Conservation (phyloP, 2,329 filamentous ascomycete species). For the Fusarium paranaense region DNA sequence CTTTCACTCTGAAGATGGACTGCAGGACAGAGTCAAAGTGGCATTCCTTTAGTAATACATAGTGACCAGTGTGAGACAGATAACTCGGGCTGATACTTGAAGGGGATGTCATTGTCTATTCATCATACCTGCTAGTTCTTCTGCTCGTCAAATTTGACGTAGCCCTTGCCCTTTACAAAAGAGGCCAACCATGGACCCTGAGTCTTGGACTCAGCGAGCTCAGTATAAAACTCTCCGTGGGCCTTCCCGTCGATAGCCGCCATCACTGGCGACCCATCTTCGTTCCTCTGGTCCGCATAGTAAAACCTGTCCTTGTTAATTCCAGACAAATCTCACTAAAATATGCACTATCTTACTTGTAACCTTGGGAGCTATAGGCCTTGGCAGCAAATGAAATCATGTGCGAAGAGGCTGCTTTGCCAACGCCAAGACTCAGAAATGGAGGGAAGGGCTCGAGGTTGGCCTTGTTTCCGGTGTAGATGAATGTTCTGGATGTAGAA, state of each 20-base stretch:
- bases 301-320: conserved; percentile 10
- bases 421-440: neutral
- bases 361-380: neutral
- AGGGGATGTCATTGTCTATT: neutral
- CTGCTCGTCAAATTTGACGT: conserved; percentile 6
- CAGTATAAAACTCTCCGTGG: conserved; percentile 8
- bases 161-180: conserved; percentile 15
- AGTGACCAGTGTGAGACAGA: neutral
- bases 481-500: neutral
- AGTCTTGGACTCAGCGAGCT: conserved; percentile 3
- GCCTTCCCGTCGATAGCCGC: neutral
- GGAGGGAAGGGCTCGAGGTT: neutral
- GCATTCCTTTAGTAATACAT: neutral
- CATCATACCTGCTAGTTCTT: neutral
- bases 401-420: neutral
- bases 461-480: neutral
- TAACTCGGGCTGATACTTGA: neutral
- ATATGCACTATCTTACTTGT: neutral
- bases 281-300: conserved; percentile 17
- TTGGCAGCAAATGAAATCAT: neutral
- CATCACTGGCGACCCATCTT: conserved; percentile 16
- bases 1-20: neutral
- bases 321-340: rapidly evolving
- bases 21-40: neutral
- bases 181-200: conserved; percentile 17